phyloP scores from a whole-genome alignment of 306 rosid species.

The Mucuna pruriens region DNA sequence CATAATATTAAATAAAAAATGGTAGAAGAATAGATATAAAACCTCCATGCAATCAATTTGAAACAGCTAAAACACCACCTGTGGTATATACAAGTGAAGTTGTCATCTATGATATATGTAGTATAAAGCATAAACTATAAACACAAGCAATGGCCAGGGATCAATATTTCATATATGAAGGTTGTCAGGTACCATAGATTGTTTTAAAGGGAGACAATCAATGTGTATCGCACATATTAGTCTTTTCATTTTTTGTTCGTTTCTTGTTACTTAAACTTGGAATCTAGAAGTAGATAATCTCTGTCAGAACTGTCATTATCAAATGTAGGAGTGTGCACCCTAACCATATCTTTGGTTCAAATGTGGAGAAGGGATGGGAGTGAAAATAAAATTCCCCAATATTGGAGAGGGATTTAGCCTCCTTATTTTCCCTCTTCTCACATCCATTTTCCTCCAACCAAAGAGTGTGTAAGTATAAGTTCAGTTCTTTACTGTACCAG shows the following conservation, averaged over 20 bases:
- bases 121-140: neutral
- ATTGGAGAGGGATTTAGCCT: neutral
- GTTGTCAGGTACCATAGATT: neutral
- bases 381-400: too few species aligned
- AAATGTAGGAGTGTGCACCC: neutral
- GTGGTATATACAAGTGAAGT: neutral
- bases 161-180: neutral
- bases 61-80: neutral
- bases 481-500: too few species aligned
- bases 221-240: neutral
- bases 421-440: neutral
- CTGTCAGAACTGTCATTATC: neutral
- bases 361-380: neutral
- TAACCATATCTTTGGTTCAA: neutral
- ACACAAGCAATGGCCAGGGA: neutral
- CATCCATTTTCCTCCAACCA: neutral
- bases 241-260: neutral
- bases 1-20: neutral
- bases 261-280: neutral
- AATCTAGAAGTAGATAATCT: neutral
- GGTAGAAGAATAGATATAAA: neutral
- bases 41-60: neutral
- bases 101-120: neutral
- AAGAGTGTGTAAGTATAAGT: too few species aligned
- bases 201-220: neutral